A percentile compares a stretch with the other conserved stretches of the same genome.
phyloP scores from a whole-genome alignment of 345 rosid genomes.

The Hypericum androsaemum region DNA sequence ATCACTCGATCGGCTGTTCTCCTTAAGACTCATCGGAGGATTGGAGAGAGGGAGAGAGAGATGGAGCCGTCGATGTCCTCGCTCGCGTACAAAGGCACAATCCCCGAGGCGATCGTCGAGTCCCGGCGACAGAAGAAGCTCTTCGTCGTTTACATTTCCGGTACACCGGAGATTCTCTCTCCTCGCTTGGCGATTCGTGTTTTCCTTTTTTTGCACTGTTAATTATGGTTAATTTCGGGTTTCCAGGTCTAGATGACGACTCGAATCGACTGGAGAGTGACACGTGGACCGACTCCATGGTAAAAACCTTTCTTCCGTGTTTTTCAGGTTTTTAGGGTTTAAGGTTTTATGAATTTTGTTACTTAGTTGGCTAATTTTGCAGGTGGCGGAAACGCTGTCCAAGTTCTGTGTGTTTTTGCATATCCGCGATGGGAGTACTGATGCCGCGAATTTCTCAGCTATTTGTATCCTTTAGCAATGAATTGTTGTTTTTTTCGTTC shows the following conservation, averaged over 20 bases:
- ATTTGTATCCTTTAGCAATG: constrained; percentile 64
- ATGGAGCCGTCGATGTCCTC: constrained; percentile 54
- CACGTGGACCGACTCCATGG: constrained; percentile 53
- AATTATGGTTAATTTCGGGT: too few species aligned
- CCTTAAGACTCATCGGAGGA: background rate
- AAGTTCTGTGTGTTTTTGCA: constrained; percentile 73
- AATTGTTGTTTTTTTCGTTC: too few species aligned
- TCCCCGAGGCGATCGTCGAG: constrained; percentile 62
- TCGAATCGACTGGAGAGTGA: constrained; percentile 43
- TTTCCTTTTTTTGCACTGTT: background rate
- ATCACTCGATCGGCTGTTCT: background rate
- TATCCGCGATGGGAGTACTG: constrained; percentile 43
- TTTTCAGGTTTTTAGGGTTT: background rate
- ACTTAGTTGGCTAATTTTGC: constrained; percentile 1
- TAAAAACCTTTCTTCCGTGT: constrained; percentile 11
- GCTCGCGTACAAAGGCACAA: constrained; percentile 54
- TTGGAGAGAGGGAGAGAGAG: constrained; percentile 13
- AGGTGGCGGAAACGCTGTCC: constrained; percentile 65
- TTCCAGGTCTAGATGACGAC: constrained; percentile 47
- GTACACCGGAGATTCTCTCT: constrained; percentile 17
- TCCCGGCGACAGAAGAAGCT: constrained; percentile 68
- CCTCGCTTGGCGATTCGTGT: background rate
- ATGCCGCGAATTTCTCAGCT: constrained; percentile 56
- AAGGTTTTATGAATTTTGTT: background rate
- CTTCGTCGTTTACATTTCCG: constrained; percentile 75